phyloP scores from a whole-genome alignment of 805 yeast species.

The Candida koratica region DNA sequence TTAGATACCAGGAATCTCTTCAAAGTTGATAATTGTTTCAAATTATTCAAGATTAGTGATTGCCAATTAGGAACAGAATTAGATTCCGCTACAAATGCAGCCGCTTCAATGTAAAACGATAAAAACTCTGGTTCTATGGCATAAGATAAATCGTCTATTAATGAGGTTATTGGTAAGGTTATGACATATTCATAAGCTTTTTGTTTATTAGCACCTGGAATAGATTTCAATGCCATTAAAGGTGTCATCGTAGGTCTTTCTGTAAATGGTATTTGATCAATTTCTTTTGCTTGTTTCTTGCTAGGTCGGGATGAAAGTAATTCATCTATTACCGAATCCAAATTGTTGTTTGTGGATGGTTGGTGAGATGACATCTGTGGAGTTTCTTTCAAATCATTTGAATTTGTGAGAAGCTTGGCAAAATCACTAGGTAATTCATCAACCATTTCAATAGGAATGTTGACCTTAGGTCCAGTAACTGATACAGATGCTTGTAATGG shows the following conservation, averaged over 20 bases:
- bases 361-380: not conserved
- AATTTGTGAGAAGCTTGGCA: not conserved
- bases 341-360: not conserved
- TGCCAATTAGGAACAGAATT: slow-evolving; percentile 15
- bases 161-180: slow-evolving; percentile 20
- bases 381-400: not conserved
- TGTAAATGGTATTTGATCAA: slow-evolving; percentile 12
- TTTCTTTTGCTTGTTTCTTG: not conserved
- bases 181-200: slow-evolving; percentile 38
- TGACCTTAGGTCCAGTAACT: not conserved
- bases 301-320: slow-evolving; percentile 14
- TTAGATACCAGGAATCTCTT: slow-evolving; percentile 29
- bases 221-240: slow-evolving; percentile 22
- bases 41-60: slow-evolving; percentile 17
- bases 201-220: slow-evolving; percentile 23
- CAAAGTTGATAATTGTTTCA: slow-evolving; percentile 27
- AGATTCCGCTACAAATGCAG: slow-evolving; percentile 17
- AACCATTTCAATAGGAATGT: slow-evolving; percentile 40
- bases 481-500: not conserved
- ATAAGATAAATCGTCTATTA: slow-evolving; percentile 31
- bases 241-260: slow-evolving; percentile 24
- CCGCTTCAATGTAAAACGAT: slow-evolving; percentile 45
- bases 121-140: slow-evolving; percentile 51
- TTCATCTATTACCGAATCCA: slow-evolving; percentile 16
- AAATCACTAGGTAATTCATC: slow-evolving; percentile 38